A percentile compares a stretch with the other conserved stretches of the same genome.
Evolutionary conservation across 192 early-diverging fungal species (phyloP).

Genomic region (Coemansia sp.): DNA sequence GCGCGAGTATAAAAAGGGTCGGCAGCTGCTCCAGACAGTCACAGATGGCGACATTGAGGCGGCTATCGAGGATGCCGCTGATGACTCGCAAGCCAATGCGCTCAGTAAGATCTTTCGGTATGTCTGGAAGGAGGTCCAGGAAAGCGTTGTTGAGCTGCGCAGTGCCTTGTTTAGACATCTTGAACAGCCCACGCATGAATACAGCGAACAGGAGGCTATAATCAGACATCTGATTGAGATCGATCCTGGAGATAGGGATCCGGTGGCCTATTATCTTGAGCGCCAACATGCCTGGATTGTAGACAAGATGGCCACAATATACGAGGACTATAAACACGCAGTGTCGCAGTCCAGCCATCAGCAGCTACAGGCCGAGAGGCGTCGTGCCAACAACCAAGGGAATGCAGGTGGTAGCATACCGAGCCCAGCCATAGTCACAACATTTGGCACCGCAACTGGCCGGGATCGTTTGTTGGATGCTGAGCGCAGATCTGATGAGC

Average conservation of each 20-base stretch:
- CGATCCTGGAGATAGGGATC: slow-evolving; percentile 74
- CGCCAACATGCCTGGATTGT: slow-evolving; percentile 87
- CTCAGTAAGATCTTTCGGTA: slow-evolving; percentile 84
- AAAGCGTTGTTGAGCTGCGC: slow-evolving; percentile 72
- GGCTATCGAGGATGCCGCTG: slow-evolving; percentile 1
- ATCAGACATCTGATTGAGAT: slow-evolving; percentile 69
- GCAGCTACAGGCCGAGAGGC: slow-evolving; percentile 26
- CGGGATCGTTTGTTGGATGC: slow-evolving; percentile 17
- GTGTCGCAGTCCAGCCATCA: slow-evolving; percentile 29
- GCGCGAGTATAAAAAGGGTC: slow-evolving; percentile 95
- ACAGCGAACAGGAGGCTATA: slow-evolving; percentile 87
- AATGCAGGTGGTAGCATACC: neutral
- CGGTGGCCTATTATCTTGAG: slow-evolving; percentile 85
- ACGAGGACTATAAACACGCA: slow-evolving; percentile 58
- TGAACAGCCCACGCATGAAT: slow-evolving; percentile 69
- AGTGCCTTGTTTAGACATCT: slow-evolving; percentile 76
- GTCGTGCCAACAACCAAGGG: slow-evolving; percentile 15
- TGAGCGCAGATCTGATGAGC: slow-evolving; percentile 46
- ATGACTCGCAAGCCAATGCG: slow-evolving; percentile 37
- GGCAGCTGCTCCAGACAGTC: slow-evolving; percentile 68
- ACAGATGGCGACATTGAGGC: slow-evolving; percentile 37
- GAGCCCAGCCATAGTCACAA: slow-evolving; percentile 4
- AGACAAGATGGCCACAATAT: slow-evolving; percentile 70
- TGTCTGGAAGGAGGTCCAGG: slow-evolving; percentile 90
- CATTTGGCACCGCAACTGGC: neutral